Evolutionary conservation across 768 basidiomycete genomes (phyloP), one percentile per base, ranked within the genome.

Genomic region (Phaeotremella skinneri): DNA sequence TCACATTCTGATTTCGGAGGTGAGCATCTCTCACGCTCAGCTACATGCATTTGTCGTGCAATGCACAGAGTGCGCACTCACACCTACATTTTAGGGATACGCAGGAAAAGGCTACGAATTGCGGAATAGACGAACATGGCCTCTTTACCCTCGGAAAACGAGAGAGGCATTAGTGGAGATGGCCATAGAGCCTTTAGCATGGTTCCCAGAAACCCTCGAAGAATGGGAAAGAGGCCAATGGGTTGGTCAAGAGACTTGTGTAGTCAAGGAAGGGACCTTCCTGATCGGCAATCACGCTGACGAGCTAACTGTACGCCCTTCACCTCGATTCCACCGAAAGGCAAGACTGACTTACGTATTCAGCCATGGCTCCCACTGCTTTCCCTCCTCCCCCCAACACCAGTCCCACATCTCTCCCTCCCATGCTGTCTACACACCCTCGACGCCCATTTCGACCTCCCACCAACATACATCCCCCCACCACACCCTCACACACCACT

Each of bases 261-360:
- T 75, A 49, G 73, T 84, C 51, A 70, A 69, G 6, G 78, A 79
- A 0, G 84, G 81, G 0, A 77, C 81, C 2, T 98, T 96, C 78
- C 78, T 98, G 57, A 88, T 98, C 50, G 91, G 89, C 7, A 97
- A 97, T 78, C 94, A 98, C 75, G 88, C 93, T 0, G 94, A 98
- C 78, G 94, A 98, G 67, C 81, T 98, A 17, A 93, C 93, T 13
- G 76, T 78, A 31, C 59, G 75, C 49, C 23, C 4, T n/a, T 11
- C 53, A 23, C 23, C 14, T 17, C 23, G 16, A 9, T 34, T 23
- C 41, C 21, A 42, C 2, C 0, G 21, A 39, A 25, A 6, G 32
- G 26, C 9, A 25, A 41, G 11, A 34, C 14, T 5, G 3, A 47
- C 55, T 57, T 29, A 57, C 49, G 27, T 9, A 17, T 27, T n/a